These are phyloP conservation scores for Hordeum pubiflorum DNA, from an alignment of 202 grass and related monocot species.

Conservation along the genomic window DNA sequence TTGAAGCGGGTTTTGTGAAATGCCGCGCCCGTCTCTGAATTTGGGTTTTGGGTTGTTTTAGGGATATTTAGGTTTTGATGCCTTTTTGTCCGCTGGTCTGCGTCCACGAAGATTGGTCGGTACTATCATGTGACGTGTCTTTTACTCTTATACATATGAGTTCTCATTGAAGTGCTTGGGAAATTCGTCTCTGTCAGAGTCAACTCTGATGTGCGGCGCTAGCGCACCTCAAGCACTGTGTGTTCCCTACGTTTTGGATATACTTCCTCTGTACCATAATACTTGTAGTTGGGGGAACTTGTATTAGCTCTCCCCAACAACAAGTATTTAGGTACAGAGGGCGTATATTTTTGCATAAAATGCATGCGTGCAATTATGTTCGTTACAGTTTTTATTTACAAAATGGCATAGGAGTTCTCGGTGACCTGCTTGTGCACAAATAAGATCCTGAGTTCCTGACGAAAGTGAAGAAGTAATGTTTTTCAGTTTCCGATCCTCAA, in stretches of 20 bases:
- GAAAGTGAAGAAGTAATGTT: neutral
- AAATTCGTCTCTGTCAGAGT: neutral
- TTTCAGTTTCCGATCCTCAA: neutral
- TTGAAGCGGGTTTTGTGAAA: neutral
- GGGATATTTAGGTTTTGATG: neutral
- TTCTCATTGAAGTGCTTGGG: conserved; percentile 9
- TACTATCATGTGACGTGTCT: neutral
- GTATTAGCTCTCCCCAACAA: too few relatives aligned
- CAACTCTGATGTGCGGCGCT: neutral
- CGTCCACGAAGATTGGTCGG: neutral
- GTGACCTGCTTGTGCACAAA: neutral
- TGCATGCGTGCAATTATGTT: neutral
- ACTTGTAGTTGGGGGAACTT: too few relatives aligned
- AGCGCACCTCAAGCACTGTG: too few relatives aligned
- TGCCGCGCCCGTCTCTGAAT: neutral
- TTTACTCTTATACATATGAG: neutral
- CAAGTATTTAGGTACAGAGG: too few relatives aligned
- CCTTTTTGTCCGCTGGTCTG: neutral
- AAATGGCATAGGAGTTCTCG: neutral
- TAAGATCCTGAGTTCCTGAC: neutral
- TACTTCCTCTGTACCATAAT: too few relatives aligned
- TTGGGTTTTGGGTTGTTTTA: neutral
- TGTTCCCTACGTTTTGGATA: too few relatives aligned
- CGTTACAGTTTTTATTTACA: neutral
- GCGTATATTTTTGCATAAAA: neutral